Percentiles rank a stretch among this genome's conserved stretches.
These are phyloP conservation scores for Clathrus columnatus DNA, from an alignment of 768 basidiomycete genomes.

Conservation along the genomic window DNA sequence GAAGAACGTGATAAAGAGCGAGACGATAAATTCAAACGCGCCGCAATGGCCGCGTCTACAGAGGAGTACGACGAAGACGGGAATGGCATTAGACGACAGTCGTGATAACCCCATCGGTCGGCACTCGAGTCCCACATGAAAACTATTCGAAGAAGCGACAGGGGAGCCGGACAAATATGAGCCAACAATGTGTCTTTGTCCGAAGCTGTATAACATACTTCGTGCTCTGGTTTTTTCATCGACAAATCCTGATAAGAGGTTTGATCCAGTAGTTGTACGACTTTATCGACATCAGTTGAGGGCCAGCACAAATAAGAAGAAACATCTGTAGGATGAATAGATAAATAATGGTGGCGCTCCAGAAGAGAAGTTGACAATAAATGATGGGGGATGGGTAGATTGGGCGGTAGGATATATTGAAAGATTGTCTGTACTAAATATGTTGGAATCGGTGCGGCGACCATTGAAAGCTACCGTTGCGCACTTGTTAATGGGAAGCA, in stretches of 20 bases:
- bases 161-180: conserved; percentile 4
- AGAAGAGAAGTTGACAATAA: conserved; percentile 50
- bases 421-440: conserved; percentile 41
- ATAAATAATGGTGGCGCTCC: conserved; percentile 60
- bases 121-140: conserved; percentile 53
- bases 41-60: conserved; percentile 22
- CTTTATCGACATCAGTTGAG: conserved; percentile 10
- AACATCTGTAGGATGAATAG: conserved; percentile 40
- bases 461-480: conserved; percentile 21
- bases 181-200: conserved; percentile 16
- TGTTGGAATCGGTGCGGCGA: conserved; percentile 26
- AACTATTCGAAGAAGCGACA: conserved; percentile 40
- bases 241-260: conserved; percentile 21
- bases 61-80: conserved; percentile 33
- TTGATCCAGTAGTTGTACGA: background rate
- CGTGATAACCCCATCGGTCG: conserved; percentile 62
- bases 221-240: conserved; percentile 22
- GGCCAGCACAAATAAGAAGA: conserved; percentile 65
- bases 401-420: conserved; percentile 46
- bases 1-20: background rate
- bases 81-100: conserved; percentile 62
- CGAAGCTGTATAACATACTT: conserved; percentile 18
- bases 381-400: conserved; percentile 46
- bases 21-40: conserved; percentile 16
- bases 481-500: background rate